A percentile compares a stretch with the other conserved stretches of the same genome.
Evolutionary conservation across 139 green algal genomes (phyloP).

Genomic region (Tetradesmus lagerheimii): DNA sequence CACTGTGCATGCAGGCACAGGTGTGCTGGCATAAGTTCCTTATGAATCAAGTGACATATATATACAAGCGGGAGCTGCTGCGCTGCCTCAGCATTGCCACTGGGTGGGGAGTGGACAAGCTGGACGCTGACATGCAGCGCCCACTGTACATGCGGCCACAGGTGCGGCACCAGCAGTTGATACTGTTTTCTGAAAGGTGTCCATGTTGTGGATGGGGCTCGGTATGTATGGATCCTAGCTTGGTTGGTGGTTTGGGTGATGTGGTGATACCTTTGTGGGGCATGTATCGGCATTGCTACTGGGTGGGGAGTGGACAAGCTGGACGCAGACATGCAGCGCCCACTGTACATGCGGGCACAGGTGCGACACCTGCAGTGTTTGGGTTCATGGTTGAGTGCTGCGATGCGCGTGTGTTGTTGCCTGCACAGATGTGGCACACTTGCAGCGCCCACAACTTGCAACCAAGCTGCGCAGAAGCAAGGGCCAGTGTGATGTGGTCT

Average conservation of each 20-base stretch:
- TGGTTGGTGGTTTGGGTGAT: no score
- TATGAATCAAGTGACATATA: no score
- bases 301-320: slow-evolving; percentile 94
- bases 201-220: no score
- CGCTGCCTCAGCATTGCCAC: slow-evolving; percentile 88
- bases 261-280: no score
- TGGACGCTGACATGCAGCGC: slow-evolving; percentile 93
- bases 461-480: no score
- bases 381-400: neutral
- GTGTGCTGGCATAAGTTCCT: no score
- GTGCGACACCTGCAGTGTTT: neutral
- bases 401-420: no score
- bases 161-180: neutral
- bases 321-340: slow-evolving; percentile 92
- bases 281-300: slow-evolving; percentile 86
- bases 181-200: no score
- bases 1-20: slow-evolving; percentile 95
- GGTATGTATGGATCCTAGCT: no score
- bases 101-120: slow-evolving; percentile 87
- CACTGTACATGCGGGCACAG: slow-evolving; percentile 94
- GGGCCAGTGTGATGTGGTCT: no score
- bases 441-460: no score
- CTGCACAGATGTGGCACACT: no score
- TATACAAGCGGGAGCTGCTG: slow-evolving; percentile 89
- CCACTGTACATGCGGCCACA: slow-evolving; percentile 95